Evolutionary conservation across 257 asterid genomes (phyloP).

Genomic region (Solanum megistacrolobum): DNA sequence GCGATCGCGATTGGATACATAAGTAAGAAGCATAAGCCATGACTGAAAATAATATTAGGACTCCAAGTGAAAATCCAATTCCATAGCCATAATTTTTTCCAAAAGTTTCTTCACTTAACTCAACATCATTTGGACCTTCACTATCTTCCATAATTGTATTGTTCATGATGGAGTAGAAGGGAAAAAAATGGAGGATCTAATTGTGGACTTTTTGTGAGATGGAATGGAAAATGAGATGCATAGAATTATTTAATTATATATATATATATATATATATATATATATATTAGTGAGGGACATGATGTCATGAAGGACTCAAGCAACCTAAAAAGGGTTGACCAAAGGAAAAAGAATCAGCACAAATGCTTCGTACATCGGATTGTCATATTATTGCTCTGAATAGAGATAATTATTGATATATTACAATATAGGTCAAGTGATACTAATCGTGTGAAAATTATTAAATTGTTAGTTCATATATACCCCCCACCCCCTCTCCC

Average conservation of each 20-base stretch:
- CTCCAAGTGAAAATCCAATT: neutral
- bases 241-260: neutral
- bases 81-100: neutral
- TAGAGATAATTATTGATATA: neutral
- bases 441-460: neutral
- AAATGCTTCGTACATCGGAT: neutral
- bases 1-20: neutral
- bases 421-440: neutral
- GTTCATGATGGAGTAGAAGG: neutral
- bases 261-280: neutral
- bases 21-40: neutral
- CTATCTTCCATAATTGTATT: neutral
- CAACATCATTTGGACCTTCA: neutral
- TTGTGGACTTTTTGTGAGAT: neutral
- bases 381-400: neutral
- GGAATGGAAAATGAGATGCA: neutral
- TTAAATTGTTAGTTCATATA: neutral
- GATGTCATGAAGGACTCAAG: neutral
- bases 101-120: neutral
- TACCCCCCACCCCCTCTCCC: accelerated
- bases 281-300: neutral
- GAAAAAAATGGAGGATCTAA: neutral
- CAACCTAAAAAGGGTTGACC: neutral
- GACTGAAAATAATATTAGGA: neutral
- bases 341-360: neutral